Conservation (phyloP, 164 flowering plant species). For the Houttuynia cordata region DNA sequence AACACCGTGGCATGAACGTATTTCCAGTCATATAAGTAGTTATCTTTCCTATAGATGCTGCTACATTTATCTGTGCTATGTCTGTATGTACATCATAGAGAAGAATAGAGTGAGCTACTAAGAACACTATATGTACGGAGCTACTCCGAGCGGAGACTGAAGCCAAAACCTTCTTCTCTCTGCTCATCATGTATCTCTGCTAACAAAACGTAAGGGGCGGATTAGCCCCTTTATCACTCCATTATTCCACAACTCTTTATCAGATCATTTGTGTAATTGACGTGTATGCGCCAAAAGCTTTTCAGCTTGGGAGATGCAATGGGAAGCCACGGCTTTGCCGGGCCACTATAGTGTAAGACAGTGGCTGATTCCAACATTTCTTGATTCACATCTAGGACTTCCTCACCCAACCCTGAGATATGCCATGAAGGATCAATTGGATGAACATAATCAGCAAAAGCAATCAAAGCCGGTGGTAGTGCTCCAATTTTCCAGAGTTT, state of each 20-base stretch:
- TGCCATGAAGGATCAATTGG: slow-evolving; percentile 54
- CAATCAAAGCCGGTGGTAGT: slow-evolving; percentile 54
- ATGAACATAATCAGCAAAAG: slow-evolving; percentile 51
- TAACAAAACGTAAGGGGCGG: slow-evolving; percentile 11
- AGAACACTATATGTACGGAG: slow-evolving; percentile 3
- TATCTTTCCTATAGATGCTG: not conserved
- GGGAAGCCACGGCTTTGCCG: slow-evolving; percentile 70
- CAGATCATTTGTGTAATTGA: slow-evolving; percentile 39
- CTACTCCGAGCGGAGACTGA: slow-evolving; percentile 36
- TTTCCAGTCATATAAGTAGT: not conserved
- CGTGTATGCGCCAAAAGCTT: slow-evolving; percentile 33
- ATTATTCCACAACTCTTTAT: slow-evolving; percentile 32
- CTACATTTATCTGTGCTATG: not conserved
- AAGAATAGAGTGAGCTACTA: not conserved
- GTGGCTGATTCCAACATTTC: slow-evolving; percentile 33
- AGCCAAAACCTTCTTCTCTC: slow-evolving; percentile 44
- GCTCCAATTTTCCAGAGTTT: slow-evolving; percentile 49
- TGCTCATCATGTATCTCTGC: slow-evolving; percentile 9
- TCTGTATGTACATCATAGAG: not conserved
- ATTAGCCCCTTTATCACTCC: slow-evolving; percentile 18
- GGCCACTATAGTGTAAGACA: slow-evolving; percentile 60
- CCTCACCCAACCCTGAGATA: slow-evolving; percentile 42
- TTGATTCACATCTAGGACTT: slow-evolving; percentile 5
- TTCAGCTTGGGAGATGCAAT: slow-evolving; percentile 38
- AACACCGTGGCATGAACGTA: not conserved